A percentile compares a stretch with the other conserved stretches of the same genome.
Evolutionary conservation across 1,284 basidiomycete genomes (phyloP).

Genomic region (Ceratobasidium sp.): DNA sequence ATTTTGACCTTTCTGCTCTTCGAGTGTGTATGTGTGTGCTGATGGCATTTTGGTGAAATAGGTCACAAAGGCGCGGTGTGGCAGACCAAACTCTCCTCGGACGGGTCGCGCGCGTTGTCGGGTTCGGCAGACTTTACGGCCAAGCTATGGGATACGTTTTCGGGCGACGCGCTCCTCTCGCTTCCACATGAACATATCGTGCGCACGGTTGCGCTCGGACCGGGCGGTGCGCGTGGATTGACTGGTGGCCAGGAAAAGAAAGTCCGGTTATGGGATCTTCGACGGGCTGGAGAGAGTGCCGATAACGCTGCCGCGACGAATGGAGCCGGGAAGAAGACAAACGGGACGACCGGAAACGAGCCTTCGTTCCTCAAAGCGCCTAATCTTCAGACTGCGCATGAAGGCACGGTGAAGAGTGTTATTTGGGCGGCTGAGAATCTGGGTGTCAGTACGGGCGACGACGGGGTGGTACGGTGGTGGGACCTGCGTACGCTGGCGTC

Average conservation of each 20-base stretch:
- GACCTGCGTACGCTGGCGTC: slow-evolving; percentile 85
- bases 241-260: slow-evolving; percentile 99
- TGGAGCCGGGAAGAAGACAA: slow-evolving; percentile 67
- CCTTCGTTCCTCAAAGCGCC: slow-evolving; percentile 43
- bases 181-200: slow-evolving; percentile 99
- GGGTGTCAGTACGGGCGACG: slow-evolving; percentile 92
- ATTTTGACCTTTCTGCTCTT: too few species aligned
- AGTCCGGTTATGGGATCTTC: slow-evolving; percentile 93
- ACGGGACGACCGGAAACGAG: slow-evolving; percentile 55
- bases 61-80: slow-evolving; percentile 99
- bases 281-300: slow-evolving; percentile 87
- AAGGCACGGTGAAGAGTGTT: slow-evolving; percentile 91
- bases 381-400: slow-evolving; percentile 71
- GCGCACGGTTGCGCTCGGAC: slow-evolving; percentile 90
- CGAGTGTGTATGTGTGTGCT: too few species aligned
- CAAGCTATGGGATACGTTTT: slow-evolving; percentile 98
- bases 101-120: slow-evolving; percentile 88
- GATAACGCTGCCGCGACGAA: not conserved
- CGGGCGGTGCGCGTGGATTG: slow-evolving; percentile 75
- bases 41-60: slow-evolving; percentile 50
- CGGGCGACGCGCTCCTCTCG: slow-evolving; percentile 88
- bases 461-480: slow-evolving; percentile 97
- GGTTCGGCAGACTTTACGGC: slow-evolving; percentile 98
- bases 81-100: slow-evolving; percentile 93
- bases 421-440: slow-evolving; percentile 89